Evolutionary conservation across 2,329 filamentous ascomycete genomes (phyloP).

Genomic region (Colletotrichum horii): DNA sequence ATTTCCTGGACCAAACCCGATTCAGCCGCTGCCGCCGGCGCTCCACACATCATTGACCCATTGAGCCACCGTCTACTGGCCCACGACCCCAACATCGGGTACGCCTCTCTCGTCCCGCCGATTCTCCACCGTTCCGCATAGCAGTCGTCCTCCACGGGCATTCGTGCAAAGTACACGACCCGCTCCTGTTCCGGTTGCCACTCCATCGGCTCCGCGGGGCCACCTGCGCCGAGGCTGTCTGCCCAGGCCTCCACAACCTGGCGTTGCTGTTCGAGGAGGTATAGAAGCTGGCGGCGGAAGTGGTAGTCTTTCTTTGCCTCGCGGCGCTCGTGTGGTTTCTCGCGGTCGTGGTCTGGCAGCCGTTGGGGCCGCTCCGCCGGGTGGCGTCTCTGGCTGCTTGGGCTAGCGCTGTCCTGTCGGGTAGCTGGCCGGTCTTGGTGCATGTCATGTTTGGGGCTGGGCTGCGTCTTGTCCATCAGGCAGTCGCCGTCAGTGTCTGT

Average conservation of each 20-base stretch:
- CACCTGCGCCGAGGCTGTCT: constrained; percentile 18
- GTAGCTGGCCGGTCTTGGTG: not conserved
- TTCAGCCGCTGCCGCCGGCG: not conserved
- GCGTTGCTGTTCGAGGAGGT: constrained; percentile 14
- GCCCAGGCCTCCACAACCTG: constrained; percentile 22
- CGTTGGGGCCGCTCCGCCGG: not conserved
- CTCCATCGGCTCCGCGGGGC: constrained; percentile 28
- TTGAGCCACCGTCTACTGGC: not conserved
- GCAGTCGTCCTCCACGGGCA: constrained; percentile 14
- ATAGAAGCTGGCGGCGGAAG: constrained; percentile 5
- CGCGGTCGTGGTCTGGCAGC: not conserved
- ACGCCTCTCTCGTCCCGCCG: not conserved
- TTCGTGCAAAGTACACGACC: constrained; percentile 16
- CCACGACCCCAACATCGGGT: not conserved
- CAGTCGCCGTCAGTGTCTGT: constrained; percentile 10
- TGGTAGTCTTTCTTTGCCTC: not conserved
- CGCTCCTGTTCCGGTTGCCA: constrained; percentile 28
- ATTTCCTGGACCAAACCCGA: not conserved
- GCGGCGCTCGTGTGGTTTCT: not conserved
- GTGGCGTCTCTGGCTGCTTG: not conserved
- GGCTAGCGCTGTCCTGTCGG: not conserved
- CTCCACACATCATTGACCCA: not conserved
- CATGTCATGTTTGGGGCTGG: not conserved
- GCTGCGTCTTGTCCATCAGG: not conserved
- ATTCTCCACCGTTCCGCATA: constrained; percentile 13